These are phyloP conservation scores for Cyanidiococcus yangmingshanensis DNA, from an alignment of 23 red algal genomes.

Conservation along the genomic window DNA sequence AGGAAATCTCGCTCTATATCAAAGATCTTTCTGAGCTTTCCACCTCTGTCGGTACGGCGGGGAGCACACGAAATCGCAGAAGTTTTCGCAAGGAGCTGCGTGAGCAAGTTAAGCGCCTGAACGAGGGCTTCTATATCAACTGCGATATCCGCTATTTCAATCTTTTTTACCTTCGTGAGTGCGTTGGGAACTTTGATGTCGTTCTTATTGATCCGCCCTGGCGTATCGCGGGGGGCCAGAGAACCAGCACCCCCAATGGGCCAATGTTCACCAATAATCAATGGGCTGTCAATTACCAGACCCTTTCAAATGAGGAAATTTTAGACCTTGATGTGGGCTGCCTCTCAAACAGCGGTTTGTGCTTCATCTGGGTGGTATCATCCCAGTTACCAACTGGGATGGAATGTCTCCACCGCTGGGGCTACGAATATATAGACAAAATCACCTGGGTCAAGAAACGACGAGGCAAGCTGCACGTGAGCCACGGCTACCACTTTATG, in stretches of 20 bases:
- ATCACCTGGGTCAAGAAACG: slow-evolving; percentile 34
- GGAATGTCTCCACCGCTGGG: slow-evolving; percentile 24
- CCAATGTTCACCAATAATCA: slow-evolving; percentile 39
- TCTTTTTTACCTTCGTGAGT: slow-evolving; percentile 16
- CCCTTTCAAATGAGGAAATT: slow-evolving; percentile 29
- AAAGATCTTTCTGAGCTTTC: background rate
- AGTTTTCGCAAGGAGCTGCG: background rate
- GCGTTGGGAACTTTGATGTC: slow-evolving; percentile 32
- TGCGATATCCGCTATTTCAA: slow-evolving; percentile 34
- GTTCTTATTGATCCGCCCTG: slow-evolving; percentile 29
- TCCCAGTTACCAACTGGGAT: slow-evolving; percentile 21
- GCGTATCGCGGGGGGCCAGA: slow-evolving; percentile 28
- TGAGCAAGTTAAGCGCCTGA: slow-evolving; percentile 11
- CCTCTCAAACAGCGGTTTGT: slow-evolving; percentile 23
- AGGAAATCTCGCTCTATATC: background rate
- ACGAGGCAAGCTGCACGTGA: slow-evolving; percentile 30
- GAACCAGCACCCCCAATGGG: slow-evolving; percentile 16
- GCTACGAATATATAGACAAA: slow-evolving; percentile 30
- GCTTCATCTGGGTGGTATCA: slow-evolving; percentile 30
- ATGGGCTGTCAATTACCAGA: slow-evolving; percentile 27
- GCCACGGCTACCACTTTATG: slow-evolving; percentile 32
- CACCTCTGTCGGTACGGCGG: background rate
- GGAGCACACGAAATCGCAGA: background rate
- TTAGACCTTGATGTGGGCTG: slow-evolving; percentile 20
- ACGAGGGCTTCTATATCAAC: slow-evolving; percentile 26